Evolutionary conservation across 2,329 filamentous ascomycete species (phyloP), one percentile per base, ranked within the genome.

Genomic region (Pseudogymnoascus sp.): DNA sequence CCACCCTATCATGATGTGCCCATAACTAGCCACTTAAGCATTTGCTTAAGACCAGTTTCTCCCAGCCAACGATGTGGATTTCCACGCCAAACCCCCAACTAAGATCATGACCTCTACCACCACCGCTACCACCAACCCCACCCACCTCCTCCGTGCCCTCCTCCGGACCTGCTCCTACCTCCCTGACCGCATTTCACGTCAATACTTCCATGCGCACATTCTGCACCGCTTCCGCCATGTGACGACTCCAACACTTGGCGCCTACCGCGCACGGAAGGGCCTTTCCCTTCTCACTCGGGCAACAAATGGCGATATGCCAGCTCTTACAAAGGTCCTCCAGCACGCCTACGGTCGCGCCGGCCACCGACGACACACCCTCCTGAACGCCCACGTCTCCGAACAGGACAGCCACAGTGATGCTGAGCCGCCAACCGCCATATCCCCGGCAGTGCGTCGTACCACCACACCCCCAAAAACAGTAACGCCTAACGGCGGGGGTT

Each of bases 121-220:
- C 33, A 36, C 31, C 18, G 29, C 29, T 10, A 59, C 33, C 10
- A 59, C 55, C 55, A 36, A 36, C 55, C 55, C 25, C 15, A 59
- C 29, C 59, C 78, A 80, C 66, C 72, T 84, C 55, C 87, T 85
- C 71, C 79, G 85, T 62, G 78, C 82, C 63, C 74, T 87, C 21
- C 80, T 87, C 36, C 82, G 85, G 63, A 83, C 86, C 74, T 75
- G 78, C 39, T 79, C 81, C 29, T 87, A 87, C 69, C 79, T 87
- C 2, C 83, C 83, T 10, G 70, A 72, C 1, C 76, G 76, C 2
- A 72, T 79, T 39, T 81, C 80, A 63, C 78, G 78, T 39, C 70
- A 73, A 2, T 78, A 75, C 61, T 72, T 82, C 60, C 69, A 74
- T 52, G 67, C 73, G 5, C 74, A 74, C 35, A 79, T 86, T 52